phyloP scores from a whole-genome alignment of 2,329 filamentous ascomycete species.

The Penicillium sp. region DNA sequence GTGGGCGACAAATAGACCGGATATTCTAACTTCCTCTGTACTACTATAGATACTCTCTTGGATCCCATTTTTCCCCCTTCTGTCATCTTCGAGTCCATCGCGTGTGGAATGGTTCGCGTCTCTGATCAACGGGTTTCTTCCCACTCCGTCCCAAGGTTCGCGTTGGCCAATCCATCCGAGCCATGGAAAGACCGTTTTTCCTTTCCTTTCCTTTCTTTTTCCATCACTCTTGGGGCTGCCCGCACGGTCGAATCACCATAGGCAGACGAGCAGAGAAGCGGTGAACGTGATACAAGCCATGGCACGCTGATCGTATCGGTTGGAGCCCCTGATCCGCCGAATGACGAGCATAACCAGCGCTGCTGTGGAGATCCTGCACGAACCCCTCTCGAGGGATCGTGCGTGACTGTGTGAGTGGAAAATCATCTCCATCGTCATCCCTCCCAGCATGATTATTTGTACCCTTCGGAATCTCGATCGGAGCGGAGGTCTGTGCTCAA shows the following conservation, averaged over 20 bases:
- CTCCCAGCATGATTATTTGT: constrained; percentile 8
- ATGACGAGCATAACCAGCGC: constrained; percentile 24
- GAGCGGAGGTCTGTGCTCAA: constrained; percentile 1
- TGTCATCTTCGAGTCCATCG: too few species aligned
- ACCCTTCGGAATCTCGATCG: constrained; percentile 11
- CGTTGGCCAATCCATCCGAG: background rate
- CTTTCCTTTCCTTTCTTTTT: constrained; percentile 1
- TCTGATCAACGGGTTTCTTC: background rate
- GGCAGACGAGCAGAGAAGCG: constrained; percentile 18
- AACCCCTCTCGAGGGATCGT: constrained; percentile 16
- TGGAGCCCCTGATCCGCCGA: constrained; percentile 27
- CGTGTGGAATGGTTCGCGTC: constrained; percentile 14
- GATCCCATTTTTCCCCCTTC: too few species aligned
- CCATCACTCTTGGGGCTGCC: background rate
- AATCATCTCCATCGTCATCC: constrained; percentile 15
- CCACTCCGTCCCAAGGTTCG: constrained; percentile 1
- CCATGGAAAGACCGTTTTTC: background rate
- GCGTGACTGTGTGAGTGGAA: constrained; percentile 13
- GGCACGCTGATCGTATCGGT: constrained; percentile 21
- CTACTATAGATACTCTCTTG: too few species aligned
- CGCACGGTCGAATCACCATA: background rate
- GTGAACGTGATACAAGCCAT: constrained; percentile 24
- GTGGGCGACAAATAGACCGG: too few species aligned
- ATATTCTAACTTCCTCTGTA: too few species aligned
- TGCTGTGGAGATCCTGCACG: constrained; percentile 19